phyloP scores from a whole-genome alignment of 495 filamentous ascomycete species.

The Glarea lozoyensis region DNA sequence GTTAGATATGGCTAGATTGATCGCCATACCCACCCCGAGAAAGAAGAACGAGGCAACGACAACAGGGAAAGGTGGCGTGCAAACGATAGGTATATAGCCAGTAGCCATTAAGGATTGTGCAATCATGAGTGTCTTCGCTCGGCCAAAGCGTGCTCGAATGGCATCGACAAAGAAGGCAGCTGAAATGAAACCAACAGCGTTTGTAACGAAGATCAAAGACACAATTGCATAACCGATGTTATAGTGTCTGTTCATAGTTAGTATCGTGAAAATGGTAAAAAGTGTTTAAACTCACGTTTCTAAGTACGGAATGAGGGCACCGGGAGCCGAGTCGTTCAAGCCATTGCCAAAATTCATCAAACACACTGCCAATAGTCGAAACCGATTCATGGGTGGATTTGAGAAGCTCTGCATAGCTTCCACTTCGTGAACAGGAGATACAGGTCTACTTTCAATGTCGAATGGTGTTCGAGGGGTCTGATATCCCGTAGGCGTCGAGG shows the following conservation, averaged over 20 bases:
- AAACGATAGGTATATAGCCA: slow-evolving; percentile 56
- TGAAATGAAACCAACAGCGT: slow-evolving; percentile 66
- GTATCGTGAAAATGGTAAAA: background rate
- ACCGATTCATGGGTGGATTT: slow-evolving; percentile 47
- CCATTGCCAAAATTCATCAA: slow-evolving; percentile 47
- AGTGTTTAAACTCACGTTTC: slow-evolving; percentile 28
- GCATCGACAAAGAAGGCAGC: slow-evolving; percentile 58
- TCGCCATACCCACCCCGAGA: slow-evolving; percentile 56
- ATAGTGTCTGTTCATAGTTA: slow-evolving; percentile 43
- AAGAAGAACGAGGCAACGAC: slow-evolving; percentile 58
- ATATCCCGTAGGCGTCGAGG: slow-evolving; percentile 16
- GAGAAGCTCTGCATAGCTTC: slow-evolving; percentile 40
- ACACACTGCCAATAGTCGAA: slow-evolving; percentile 35
- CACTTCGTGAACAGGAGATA: slow-evolving; percentile 29
- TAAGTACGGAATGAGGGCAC: slow-evolving; percentile 68
- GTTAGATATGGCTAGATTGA: slow-evolving; percentile 63
- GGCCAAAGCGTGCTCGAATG: slow-evolving; percentile 50
- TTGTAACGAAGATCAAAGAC: slow-evolving; percentile 71
- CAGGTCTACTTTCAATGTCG: slow-evolving; percentile 45
- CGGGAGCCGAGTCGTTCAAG: slow-evolving; percentile 55
- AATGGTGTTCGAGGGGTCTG: slow-evolving; percentile 33
- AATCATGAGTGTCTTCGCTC: slow-evolving; percentile 50
- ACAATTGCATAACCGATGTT: slow-evolving; percentile 63
- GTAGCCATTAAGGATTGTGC: slow-evolving; percentile 37
- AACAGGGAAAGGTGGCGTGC: slow-evolving; percentile 58